Evolutionary conservation across 768 basidiomycete species (phyloP).

Genomic region (Calvatia gigantea): DNA sequence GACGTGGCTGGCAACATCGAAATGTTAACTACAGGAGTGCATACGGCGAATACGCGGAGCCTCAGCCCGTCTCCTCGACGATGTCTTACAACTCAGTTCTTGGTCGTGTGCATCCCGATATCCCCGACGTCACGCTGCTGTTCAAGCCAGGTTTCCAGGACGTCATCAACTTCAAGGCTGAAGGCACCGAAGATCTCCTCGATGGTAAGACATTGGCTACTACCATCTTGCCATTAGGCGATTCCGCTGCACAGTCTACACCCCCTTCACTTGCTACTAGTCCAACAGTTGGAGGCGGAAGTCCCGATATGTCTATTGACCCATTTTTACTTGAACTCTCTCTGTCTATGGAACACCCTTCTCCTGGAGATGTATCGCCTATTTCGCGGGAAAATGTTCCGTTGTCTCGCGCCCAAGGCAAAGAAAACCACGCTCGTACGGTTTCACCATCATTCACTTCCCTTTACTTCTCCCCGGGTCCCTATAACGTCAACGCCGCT

Average conservation of each 20-base stretch:
- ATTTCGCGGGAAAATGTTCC: not conserved
- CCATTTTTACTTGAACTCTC: constrained; percentile 8
- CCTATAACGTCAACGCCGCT: not conserved
- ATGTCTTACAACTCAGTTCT: constrained; percentile 17
- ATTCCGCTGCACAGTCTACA: not conserved
- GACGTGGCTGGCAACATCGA: constrained; percentile 45
- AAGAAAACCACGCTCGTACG: not conserved
- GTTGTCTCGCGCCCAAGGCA: not conserved
- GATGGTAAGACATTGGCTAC: not conserved
- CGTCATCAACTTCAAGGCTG: constrained; percentile 11
- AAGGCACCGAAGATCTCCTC: constrained; percentile 3
- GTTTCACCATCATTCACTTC: not conserved
- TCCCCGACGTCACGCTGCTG: constrained; percentile 38
- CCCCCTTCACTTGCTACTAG: not conserved
- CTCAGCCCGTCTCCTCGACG: constrained; percentile 12
- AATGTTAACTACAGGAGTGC: constrained; percentile 32
- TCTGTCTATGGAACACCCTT: constrained; percentile 1
- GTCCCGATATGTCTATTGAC: not conserved
- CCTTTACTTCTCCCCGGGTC: not conserved
- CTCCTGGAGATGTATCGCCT: not conserved
- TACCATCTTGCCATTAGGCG: not conserved
- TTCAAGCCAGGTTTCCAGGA: constrained; percentile 24
- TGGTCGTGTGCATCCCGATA: constrained; percentile 25
- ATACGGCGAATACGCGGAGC: constrained; percentile 31
- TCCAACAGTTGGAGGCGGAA: not conserved